Evolutionary conservation across 2,329 filamentous ascomycete species (phyloP), one percentile per base, ranked within the genome.

Genomic region (Lasiodiplodia gonubiensis): DNA sequence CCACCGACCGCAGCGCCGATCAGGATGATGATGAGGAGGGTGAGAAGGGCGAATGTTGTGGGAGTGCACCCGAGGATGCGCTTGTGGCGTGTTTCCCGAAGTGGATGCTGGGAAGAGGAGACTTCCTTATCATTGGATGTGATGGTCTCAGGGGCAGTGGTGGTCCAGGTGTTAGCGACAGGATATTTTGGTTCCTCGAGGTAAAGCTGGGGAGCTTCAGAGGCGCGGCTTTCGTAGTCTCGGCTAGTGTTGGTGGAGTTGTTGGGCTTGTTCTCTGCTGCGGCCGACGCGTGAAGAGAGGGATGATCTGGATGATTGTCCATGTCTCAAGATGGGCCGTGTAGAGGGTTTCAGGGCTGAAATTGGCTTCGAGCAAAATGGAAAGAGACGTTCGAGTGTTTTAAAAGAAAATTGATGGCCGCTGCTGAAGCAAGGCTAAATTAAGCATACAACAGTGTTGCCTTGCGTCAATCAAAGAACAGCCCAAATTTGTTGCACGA

Each of bases 1-100:
- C 37, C 23, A 27, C 57, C 57, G 14, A 60, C 48, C 10, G 57
- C 57, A 5, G 37, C 57, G 23, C 57, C 57, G 42, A 35, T 48
- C 8, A 60, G 37, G 39, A 30, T 10, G 18, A 60, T 11, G 27
- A 25, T 4, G 23, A 60, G 23, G 8, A 60, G 42, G n/a, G 18
- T 25, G 23, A 48, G 16, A 18, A 60, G 23, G 37, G 33, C 27
- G 23, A 60, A 33, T 3, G 18, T 5, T 23, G 8, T 11, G 11
- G 57, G 21, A 1, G 37, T 1, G 23, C n/a, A n/a, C 23, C 57
- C 39, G 16, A 39, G 46, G n/a, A 60, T 48, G 18, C 23, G 11
- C 27, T 10, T 35, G 21, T n/a, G 33, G 52, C 18, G 52, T 33
- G 16, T 4, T 21, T 18, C 2, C 2, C 10, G 11, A 25, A 4